Conservation (phyloP, 257 asterid species). For the Petunia axillaris region DNA sequence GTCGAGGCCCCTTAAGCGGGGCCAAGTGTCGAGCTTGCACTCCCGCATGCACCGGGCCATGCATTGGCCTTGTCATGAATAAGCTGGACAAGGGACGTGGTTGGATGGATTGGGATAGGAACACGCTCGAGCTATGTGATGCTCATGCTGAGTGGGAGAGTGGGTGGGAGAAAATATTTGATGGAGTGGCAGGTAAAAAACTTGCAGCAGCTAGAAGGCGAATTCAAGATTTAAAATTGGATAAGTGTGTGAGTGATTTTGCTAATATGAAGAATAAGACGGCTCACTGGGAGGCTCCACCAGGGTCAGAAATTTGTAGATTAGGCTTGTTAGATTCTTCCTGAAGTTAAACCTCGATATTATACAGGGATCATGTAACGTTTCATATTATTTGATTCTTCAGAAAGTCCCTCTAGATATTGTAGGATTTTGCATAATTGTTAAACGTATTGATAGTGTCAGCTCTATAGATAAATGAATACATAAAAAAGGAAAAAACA, state of each 20-base stretch:
- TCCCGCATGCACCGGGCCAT: constrained; percentile 58
- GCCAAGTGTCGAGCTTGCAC: constrained; percentile 85
- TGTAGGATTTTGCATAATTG: too few species aligned
- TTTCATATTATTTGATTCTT: background rate
- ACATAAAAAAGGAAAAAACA: too few species aligned
- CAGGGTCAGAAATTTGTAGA: constrained; percentile 56
- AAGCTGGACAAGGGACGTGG: constrained; percentile 60
- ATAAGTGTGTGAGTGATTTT: constrained; percentile 59
- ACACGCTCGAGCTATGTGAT: constrained; percentile 60
- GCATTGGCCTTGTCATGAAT: constrained; percentile 65
- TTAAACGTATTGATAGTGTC: too few species aligned
- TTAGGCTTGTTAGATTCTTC: constrained; percentile 41
- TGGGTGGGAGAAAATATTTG: constrained; percentile 73
- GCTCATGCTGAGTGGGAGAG: constrained; percentile 76
- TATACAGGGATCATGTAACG: background rate
- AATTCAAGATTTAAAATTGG: constrained; percentile 46
- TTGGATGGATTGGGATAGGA: constrained; percentile 79
- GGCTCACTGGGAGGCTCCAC: constrained; percentile 70
- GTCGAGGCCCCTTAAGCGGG: constrained; percentile 75
- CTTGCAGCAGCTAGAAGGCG: constrained; percentile 52
- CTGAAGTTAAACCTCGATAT: background rate
- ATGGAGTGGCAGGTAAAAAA: constrained; percentile 51
- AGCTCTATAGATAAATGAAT: too few species aligned
- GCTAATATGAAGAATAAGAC: constrained; percentile 56
- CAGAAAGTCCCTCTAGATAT: background rate